Percentiles rank a stretch among this genome's conserved stretches.
Conservation (phyloP, 176 grass and related monocot species). For the Musa troglodytarum region DNA sequence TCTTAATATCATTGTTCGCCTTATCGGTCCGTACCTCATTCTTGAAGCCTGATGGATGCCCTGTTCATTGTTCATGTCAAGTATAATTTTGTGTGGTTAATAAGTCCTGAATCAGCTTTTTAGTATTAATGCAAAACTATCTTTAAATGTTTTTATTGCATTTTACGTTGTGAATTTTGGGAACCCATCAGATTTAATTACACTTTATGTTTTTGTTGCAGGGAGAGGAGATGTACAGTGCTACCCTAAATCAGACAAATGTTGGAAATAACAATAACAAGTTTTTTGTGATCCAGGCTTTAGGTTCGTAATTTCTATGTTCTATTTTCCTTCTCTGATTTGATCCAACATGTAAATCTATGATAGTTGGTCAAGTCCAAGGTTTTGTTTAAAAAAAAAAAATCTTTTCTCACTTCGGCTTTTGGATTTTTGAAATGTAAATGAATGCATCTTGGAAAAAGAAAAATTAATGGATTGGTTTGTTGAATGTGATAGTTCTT, state of each 20-base stretch:
- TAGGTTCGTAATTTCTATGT: slow-evolving; percentile 53
- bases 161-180: slow-evolving; percentile 13
- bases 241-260: slow-evolving; percentile 88
- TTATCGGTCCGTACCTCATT: too few species aligned
- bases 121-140: too few species aligned
- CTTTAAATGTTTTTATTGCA: slow-evolving; percentile 7
- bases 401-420: background rate
- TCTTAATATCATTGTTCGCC: background rate
- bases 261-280: slow-evolving; percentile 89
- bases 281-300: slow-evolving; percentile 80
- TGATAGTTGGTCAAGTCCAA: background rate
- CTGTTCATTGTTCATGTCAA: too few species aligned
- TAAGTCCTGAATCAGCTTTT: too few species aligned
- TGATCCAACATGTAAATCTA: slow-evolving; percentile 7
- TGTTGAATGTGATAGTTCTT: background rate
- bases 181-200: slow-evolving; percentile 4
- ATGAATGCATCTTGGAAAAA: background rate
- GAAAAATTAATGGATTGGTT: background rate
- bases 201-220: slow-evolving; percentile 32
- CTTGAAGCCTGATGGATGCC: too few species aligned
- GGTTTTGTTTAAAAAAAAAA: background rate
- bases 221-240: slow-evolving; percentile 86
- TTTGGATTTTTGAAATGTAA: background rate
- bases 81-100: too few species aligned
- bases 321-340: background rate